A percentile compares a stretch with the other conserved stretches of the same genome.
These are phyloP conservation scores for Ustilago hordei DNA, from an alignment of 1,284 basidiomycete species.

Conservation along the genomic window DNA sequence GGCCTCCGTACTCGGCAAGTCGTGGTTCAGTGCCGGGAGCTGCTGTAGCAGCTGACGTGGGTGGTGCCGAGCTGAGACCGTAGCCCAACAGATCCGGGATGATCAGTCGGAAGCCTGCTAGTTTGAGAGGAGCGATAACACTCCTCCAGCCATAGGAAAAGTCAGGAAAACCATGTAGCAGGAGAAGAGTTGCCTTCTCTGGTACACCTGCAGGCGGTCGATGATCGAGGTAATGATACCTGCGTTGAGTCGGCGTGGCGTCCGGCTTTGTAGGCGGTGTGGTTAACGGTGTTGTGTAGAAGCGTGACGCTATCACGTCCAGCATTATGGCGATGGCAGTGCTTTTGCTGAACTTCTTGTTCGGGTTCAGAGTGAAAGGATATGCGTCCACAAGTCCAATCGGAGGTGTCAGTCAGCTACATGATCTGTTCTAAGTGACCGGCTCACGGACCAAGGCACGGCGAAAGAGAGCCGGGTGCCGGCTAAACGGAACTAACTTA, in stretches of 20 bases:
- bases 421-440: constrained; percentile 2
- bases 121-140: constrained; percentile 42
- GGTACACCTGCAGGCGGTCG: constrained; percentile 40
- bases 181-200: constrained; percentile 47
- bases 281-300: constrained; percentile 53
- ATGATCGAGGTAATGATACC: constrained; percentile 62
- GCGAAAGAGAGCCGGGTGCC: not conserved
- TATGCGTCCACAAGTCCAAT: not conserved
- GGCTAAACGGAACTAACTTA: not conserved
- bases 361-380: not conserved
- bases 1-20: constrained; percentile 57
- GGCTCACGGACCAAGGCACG: constrained; percentile 12
- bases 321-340: constrained; percentile 11
- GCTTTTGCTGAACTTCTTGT: not conserved
- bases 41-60: constrained; percentile 30
- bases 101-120: constrained; percentile 54
- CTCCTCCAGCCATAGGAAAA: constrained; percentile 48
- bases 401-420: not conserved
- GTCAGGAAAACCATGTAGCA: constrained; percentile 64
- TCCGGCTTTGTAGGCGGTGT: constrained; percentile 50
- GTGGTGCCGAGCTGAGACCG: constrained; percentile 45
- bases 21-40: constrained; percentile 25
- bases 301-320: constrained; percentile 47
- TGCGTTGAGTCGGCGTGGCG: constrained; percentile 44
- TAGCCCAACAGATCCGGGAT: constrained; percentile 61